Conservation (phyloP, 2,329 filamentous ascomycete species). For the Colletotrichum sansevieriae region DNA sequence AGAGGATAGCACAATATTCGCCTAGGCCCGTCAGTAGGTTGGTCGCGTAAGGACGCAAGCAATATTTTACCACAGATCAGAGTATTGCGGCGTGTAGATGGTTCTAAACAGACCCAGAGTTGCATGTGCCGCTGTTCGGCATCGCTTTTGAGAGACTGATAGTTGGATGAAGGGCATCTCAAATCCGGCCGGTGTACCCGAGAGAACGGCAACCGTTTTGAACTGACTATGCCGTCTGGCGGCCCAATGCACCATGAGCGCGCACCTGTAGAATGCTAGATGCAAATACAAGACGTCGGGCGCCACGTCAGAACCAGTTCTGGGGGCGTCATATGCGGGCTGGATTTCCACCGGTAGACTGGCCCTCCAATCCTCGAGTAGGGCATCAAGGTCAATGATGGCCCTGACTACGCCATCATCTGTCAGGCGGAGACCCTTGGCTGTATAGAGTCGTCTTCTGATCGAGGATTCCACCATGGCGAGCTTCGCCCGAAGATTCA, state of each 20-base stretch:
- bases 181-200: conserved; percentile 12
- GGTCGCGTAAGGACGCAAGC: not conserved
- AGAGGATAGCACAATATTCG: conserved; percentile 37
- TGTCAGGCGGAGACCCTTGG: conserved; percentile 29
- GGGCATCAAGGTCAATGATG: conserved; percentile 35
- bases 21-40: conserved; percentile 11
- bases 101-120: conserved; percentile 25
- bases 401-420: conserved; percentile 28
- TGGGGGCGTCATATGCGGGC: conserved; percentile 21
- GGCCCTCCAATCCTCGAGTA: conserved; percentile 36
- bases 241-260: conserved; percentile 37
- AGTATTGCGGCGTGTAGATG: conserved; percentile 28
- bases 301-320: conserved; percentile 2
- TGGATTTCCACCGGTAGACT: conserved; percentile 28
- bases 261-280: conserved; percentile 35
- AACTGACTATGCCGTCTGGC: conserved; percentile 22
- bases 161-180: conserved; percentile 28
- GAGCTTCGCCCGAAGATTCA: conserved; percentile 35
- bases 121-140: conserved; percentile 32
- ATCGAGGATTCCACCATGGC: conserved; percentile 40
- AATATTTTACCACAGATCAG: conserved; percentile 33
- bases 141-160: conserved; percentile 34
- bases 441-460: conserved; percentile 33
- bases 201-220: conserved; percentile 17
- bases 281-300: conserved; percentile 36